Base-by-base conservation (phyloP, 2,329 filamentous ascomycete species). In the Coleophoma crateriformis region DNA sequence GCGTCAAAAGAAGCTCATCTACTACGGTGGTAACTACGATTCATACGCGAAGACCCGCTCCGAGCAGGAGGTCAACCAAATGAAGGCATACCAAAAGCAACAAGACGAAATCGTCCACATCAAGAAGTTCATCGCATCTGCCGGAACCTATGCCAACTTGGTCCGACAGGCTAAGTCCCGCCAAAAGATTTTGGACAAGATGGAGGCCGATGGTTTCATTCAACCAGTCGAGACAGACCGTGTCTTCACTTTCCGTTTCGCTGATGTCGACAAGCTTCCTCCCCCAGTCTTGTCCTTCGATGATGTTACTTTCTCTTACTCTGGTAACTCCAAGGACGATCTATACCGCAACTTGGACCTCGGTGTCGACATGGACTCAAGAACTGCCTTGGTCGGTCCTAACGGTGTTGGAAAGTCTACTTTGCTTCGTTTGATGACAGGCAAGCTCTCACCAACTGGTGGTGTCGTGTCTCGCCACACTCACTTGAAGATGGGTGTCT, bases 11-110 rank as follows among this genome's bases (percentile, higher is more conserved):
- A 76, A 87, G 69, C 87, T 99, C 62, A 72, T 91, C 58, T 99
- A 99, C 87, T 99, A 96, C 68, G 95, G 94, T 81, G 94, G 95
- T 82, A 97, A 99, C 83, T 99, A 97, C 82, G 94, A 99, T 73
- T 90, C 91, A 41, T 92, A 99, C 78, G 76, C 84, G 74, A 99
- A 97, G 88, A 97, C 92, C 47, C 84, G 92, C 55, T 74, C 81
- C 49, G 94, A 99, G 74, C 87, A 96, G 72, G 94, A 99, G 75
- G 85, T 85, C 71, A 99, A 99, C 78, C 94, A 99, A 78, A 90
- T 88, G 83, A 99, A 97, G 81, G 94, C 94, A 56, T 99, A 99
- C 78, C 79, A 88, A 71, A 99, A 99, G 81, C 94, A 99, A 71
- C 94, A 99, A 70, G 94, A 99, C 55, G 94, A 99, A 78, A 99